Evolutionary conservation across 208 protist species (phyloP).

Genomic region (Leishmania guyanensis): DNA sequence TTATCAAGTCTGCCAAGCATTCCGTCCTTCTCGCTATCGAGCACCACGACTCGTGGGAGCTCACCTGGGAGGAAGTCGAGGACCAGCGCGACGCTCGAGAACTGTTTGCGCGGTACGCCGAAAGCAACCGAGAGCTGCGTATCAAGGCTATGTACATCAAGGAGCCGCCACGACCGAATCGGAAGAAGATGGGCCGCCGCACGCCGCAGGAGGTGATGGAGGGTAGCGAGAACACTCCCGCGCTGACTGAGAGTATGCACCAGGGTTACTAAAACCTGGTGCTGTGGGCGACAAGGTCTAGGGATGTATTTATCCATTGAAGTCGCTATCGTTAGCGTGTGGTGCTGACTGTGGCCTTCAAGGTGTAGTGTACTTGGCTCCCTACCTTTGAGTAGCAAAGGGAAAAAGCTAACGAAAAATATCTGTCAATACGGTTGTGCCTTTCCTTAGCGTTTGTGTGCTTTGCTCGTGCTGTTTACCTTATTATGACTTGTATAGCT

Average conservation of each 20-base stretch:
- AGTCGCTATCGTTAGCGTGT: too few relatives aligned
- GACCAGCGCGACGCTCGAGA: constrained; percentile 80
- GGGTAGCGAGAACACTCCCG: constrained; percentile 68
- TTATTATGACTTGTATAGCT: not conserved
- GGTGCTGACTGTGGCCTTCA: not conserved
- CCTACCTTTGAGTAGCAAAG: not conserved
- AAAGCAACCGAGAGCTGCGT: constrained; percentile 76
- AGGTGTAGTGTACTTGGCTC: not conserved
- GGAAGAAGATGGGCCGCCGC: constrained; percentile 70
- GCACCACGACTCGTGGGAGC: constrained; percentile 89
- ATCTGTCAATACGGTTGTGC: not conserved
- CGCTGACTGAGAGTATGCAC: constrained; percentile 57
- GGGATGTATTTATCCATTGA: too few relatives aligned
- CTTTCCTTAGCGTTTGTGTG: not conserved
- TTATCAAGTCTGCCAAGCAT: constrained; percentile 91
- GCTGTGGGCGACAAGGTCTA: not conserved
- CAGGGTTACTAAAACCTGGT: constrained; percentile 46
- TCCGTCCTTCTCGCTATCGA: constrained; percentile 89
- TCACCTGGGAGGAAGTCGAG: constrained; percentile 90
- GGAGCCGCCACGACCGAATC: constrained; percentile 83
- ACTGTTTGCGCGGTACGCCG: constrained; percentile 60
- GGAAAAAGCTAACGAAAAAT: not conserved
- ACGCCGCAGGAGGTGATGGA: constrained; percentile 75
- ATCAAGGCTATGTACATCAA: constrained; percentile 91
- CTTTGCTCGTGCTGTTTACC: not conserved